Evolutionary conservation across 148 eudicot genomes (phyloP).

Genomic region (Tetragonia tetragonoides): DNA sequence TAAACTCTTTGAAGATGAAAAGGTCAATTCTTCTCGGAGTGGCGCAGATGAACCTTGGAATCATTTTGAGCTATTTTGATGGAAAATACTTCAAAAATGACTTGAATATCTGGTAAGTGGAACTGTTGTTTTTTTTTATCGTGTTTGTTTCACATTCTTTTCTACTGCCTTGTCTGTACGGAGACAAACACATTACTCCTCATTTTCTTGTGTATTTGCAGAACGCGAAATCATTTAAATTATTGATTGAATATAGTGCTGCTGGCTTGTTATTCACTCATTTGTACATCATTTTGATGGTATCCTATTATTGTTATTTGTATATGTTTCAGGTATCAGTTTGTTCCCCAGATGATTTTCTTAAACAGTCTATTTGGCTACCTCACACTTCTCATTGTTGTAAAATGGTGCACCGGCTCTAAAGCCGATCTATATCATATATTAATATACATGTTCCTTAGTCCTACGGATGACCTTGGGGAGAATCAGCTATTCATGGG

Average conservation of each 20-base stretch:
- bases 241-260: background rate
- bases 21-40: slow-evolving; percentile 89
- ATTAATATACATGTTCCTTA: slow-evolving; percentile 91
- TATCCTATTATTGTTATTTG: slow-evolving; percentile 9
- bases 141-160: background rate
- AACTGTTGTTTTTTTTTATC: slow-evolving; percentile 2
- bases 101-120: slow-evolving; percentile 62
- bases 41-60: slow-evolving; percentile 88
- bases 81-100: slow-evolving; percentile 66
- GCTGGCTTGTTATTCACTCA: slow-evolving; percentile 3
- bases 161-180: background rate
- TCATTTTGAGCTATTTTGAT: slow-evolving; percentile 67
- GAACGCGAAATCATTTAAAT: background rate
- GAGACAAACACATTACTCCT: background rate
- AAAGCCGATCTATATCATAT: slow-evolving; percentile 86
- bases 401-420: slow-evolving; percentile 91
- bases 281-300: slow-evolving; percentile 5
- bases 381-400: slow-evolving; percentile 76
- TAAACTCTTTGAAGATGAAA: slow-evolving; percentile 92
- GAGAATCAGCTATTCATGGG: slow-evolving; percentile 83
- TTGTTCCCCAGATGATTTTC: slow-evolving; percentile 86
- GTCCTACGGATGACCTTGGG: slow-evolving; percentile 81
- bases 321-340: slow-evolving; percentile 61
- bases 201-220: background rate
- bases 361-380: slow-evolving; percentile 84